Base-by-base conservation (phyloP, 2,329 filamentous ascomycete species). In the Xylariaceae sp. region DNA sequence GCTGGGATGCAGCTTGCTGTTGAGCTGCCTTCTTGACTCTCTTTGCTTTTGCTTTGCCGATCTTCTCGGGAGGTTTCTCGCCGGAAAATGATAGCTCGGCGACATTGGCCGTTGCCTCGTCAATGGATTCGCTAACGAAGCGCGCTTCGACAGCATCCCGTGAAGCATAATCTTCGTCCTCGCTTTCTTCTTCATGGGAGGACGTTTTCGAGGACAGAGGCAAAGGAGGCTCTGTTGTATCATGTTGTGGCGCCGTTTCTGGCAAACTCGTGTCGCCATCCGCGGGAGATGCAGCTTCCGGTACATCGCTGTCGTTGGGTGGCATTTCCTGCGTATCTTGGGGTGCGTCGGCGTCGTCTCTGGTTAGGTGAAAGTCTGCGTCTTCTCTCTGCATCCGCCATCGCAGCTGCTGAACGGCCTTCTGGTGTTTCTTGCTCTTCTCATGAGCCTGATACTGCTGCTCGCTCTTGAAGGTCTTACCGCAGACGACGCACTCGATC, bases 351-450 rank as follows among this genome's bases (percentile, higher is more conserved):
- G 42, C 29, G n/a, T 27, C 29, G 8, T 52, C 51, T 2, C 57
- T 50, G 41, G 69, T 63, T 4, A 84, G 60, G 34, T 77, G 67
- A 7, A 89, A 64, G 39, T 82, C 74, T 37, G 74, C 72, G 57
- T 91, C 85, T 59, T 98, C 87, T 56, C 84, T 82, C 56, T 77
- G 80, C 90, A 98, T 95, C 63, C 93, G 84, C 58, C 80, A 77
- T 58, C 82, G 82, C 32, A 98, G 68, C 49, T 90, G 80, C 55
- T 91, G 84, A 6, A 96, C 77, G 2, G 89, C 85, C 63, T 95
- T 97, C 50, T 84, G 68, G 60, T 98, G 93, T 67, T 97, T 98
- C 66, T 95, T 98, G 73, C 92, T 97, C 69, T 86, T 89, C 69
- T 96, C 91, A 59, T 98, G 93, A 3, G 86, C 85, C 59, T 94